A percentile compares a stretch with the other conserved stretches of the same genome.
Evolutionary conservation across 129 eudicot genomes (phyloP).

Genomic region (Solidago caesia): DNA sequence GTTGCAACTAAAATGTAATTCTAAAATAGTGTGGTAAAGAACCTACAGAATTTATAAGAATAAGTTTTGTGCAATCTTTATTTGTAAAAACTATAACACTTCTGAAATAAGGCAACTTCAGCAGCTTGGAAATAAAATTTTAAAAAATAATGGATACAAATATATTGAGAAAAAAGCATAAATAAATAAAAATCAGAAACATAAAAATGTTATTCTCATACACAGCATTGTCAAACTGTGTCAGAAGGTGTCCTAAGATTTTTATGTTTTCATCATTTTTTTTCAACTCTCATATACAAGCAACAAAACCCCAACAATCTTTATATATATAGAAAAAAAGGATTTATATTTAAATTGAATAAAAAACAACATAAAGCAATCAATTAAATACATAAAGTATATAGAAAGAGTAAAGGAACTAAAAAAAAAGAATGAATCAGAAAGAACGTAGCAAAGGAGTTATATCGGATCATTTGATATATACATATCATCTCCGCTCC

Average conservation of each 20-base stretch:
- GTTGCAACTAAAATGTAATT: too few relatives aligned
- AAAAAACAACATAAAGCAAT: background rate
- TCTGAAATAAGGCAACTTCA: too few relatives aligned
- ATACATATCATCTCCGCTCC: conserved; percentile 40
- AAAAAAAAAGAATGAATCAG: conserved; percentile 37
- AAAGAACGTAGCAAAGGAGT: conserved; percentile 54
- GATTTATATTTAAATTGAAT: too few relatives aligned
- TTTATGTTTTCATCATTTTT: conserved; percentile 53
- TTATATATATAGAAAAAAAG: background rate
- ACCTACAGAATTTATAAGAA: too few relatives aligned
- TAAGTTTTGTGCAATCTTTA: too few relatives aligned
- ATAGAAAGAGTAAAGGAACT: background rate
- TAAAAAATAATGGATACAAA: background rate
- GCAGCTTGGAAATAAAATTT: too few relatives aligned
- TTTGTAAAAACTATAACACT: too few relatives aligned
- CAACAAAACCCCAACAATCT: background rate
- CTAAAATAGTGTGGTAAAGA: too few relatives aligned
- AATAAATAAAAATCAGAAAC: conserved; percentile 51
- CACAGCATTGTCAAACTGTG: conserved; percentile 64
- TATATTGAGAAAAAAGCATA: background rate
- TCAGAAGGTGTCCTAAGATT: conserved; percentile 88
- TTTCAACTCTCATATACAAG: background rate
- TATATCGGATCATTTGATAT: conserved; percentile 34
- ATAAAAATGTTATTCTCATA: conserved; percentile 47
- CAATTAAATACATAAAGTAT: background rate